Percentiles rank a stretch among this genome's conserved stretches.
Evolutionary conservation across 352 stramenopile genomes (phyloP).

Genomic region (Globisporangium middletonii): DNA sequence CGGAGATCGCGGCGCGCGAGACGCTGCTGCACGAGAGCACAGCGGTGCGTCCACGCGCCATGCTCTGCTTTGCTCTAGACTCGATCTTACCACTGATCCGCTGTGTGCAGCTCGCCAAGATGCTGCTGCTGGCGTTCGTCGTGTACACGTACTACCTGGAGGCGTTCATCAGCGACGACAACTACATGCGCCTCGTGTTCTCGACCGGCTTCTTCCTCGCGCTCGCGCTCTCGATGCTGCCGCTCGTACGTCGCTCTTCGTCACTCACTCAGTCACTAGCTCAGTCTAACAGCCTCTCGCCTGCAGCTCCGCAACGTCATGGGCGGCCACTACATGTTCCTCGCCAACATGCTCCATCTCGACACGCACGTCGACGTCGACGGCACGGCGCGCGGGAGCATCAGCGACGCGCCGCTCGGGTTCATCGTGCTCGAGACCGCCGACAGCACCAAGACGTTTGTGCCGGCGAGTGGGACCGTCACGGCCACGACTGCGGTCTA

Average conservation of each 20-base stretch:
- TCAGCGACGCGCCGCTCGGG: slow-evolving; percentile 54
- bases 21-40: slow-evolving; percentile 65
- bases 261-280: not conserved
- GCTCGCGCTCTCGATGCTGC: slow-evolving; percentile 46
- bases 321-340: slow-evolving; percentile 72
- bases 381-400: slow-evolving; percentile 31
- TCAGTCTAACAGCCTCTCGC: too few species aligned
- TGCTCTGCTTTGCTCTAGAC: not conserved
- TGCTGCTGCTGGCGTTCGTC: slow-evolving; percentile 60
- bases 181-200: slow-evolving; percentile 40
- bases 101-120: slow-evolving; percentile 66
- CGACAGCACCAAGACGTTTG: slow-evolving; percentile 54
- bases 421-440: slow-evolving; percentile 59
- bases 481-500: slow-evolving; percentile 47
- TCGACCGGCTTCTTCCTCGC: slow-evolving; percentile 69
- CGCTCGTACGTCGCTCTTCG: slow-evolving; percentile 30
- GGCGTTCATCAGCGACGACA: slow-evolving; percentile 45
- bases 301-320: slow-evolving; percentile 73
- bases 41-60: slow-evolving; percentile 17
- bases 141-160: slow-evolving; percentile 74
- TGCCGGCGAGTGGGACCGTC: slow-evolving; percentile 51
- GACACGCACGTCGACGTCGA: slow-evolving; percentile 42
- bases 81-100: not conserved
- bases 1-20: slow-evolving; percentile 49
- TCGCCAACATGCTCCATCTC: slow-evolving; percentile 63